Conservation (phyloP, 2,329 filamentous ascomycete species). For the Fusarium stilboides region DNA sequence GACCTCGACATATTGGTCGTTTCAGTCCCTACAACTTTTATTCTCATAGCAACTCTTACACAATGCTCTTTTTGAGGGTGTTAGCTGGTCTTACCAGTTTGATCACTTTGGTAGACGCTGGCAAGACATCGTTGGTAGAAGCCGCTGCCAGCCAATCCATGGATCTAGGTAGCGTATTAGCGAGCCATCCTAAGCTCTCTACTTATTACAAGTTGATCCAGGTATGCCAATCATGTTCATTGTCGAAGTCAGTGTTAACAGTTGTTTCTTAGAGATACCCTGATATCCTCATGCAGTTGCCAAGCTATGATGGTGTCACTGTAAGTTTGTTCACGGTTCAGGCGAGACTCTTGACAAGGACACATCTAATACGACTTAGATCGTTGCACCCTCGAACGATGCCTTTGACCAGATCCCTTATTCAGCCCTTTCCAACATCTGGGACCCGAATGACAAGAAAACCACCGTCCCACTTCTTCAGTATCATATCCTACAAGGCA, state of each 20-base stretch:
- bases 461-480: constrained; percentile 67
- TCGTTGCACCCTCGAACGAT: constrained; percentile 71
- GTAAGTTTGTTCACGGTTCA: constrained; percentile 49
- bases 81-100: constrained; percentile 46
- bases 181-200: constrained; percentile 58
- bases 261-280: constrained; percentile 60
- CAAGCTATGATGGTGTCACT: constrained; percentile 61
- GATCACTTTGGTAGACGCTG: constrained; percentile 29
- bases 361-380: constrained; percentile 45
- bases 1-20: not conserved
- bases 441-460: constrained; percentile 60
- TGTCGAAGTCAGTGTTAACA: not conserved
- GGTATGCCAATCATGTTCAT: constrained; percentile 46
- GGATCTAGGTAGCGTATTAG: constrained; percentile 59
- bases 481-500: constrained; percentile 74
- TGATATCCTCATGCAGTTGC: constrained; percentile 61
- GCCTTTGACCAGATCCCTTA: constrained; percentile 71
- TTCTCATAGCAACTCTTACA: not conserved
- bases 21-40: not conserved
- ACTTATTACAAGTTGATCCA: constrained; percentile 62
- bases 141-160: constrained; percentile 43
- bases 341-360: not conserved
- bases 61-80: constrained; percentile 40
- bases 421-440: constrained; percentile 65
- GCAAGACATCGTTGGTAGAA: constrained; percentile 11